A percentile compares a stretch with the other conserved stretches of the same genome.
These are phyloP conservation scores for Nakazawaea wickerhamii DNA, from an alignment of 805 yeast genomes.

Conservation along the genomic window DNA sequence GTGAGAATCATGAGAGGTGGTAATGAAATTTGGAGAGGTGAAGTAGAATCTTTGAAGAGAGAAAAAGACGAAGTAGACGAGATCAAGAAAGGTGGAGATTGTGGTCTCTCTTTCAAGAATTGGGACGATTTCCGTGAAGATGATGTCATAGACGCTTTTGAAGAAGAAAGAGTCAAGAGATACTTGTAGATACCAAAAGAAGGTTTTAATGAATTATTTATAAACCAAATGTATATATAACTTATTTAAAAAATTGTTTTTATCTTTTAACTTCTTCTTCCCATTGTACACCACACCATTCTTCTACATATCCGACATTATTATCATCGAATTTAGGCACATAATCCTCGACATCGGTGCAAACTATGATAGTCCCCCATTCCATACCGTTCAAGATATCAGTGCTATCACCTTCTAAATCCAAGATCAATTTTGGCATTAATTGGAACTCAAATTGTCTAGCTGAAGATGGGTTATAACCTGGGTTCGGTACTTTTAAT, in stretches of 20 bases:
- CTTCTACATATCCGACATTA: constrained; percentile 76
- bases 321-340: constrained; percentile 40
- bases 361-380: constrained; percentile 92
- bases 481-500: constrained; percentile 48
- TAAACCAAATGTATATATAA: neutral
- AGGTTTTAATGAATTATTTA: too few species aligned
- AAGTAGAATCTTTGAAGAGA: constrained; percentile 68
- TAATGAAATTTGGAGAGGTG: constrained; percentile 30
- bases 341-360: constrained; percentile 43
- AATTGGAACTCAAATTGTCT: constrained; percentile 81
- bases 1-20: constrained; percentile 28
- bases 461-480: constrained; percentile 50
- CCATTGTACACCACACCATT: constrained; percentile 86
- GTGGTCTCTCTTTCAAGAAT: constrained; percentile 71
- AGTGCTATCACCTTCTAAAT: constrained; percentile 54
- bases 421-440: constrained; percentile 90
- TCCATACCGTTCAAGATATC: constrained; percentile 78
- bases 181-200: constrained; percentile 35
- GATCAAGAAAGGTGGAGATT: constrained; percentile 81
- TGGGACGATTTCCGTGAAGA: constrained; percentile 72
- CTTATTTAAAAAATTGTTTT: neutral
- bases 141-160: constrained; percentile 69
- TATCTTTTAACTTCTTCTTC: constrained; percentile 37
- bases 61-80: constrained; percentile 74
- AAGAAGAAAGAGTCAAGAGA: constrained; percentile 55